Percentiles rank a stretch among this genome's conserved stretches.
These are phyloP conservation scores for Phytophthora capsici DNA, from an alignment of 352 stramenopile genomes.

Conservation along the genomic window DNA sequence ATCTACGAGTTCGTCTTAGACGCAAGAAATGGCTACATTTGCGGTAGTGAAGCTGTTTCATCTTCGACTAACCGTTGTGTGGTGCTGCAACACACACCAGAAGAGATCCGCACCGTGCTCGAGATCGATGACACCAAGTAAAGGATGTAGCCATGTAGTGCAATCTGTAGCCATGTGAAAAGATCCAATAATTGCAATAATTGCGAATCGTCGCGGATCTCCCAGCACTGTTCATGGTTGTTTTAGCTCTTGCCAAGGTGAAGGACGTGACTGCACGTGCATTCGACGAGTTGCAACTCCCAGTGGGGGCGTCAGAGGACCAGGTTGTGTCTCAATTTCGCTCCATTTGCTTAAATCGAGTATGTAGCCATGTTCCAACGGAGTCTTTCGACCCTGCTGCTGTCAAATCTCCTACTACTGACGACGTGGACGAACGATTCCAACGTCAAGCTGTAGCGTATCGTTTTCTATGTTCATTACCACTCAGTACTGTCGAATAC, in stretches of 20 bases:
- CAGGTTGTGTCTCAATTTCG: slow-evolving; percentile 61
- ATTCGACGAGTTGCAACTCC: slow-evolving; percentile 65
- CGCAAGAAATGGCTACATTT: slow-evolving; percentile 46
- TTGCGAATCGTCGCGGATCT: background rate
- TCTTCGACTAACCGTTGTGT: slow-evolving; percentile 29
- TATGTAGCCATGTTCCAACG: slow-evolving; percentile 24
- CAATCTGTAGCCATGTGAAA: slow-evolving; percentile 2
- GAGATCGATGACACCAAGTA: slow-evolving; percentile 58
- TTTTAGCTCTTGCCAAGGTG: slow-evolving; percentile 26
- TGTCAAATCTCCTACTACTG: slow-evolving; percentile 6
- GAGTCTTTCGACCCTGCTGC: slow-evolving; percentile 9
- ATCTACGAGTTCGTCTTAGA: slow-evolving; percentile 71
- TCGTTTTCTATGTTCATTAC: slow-evolving; percentile 65
- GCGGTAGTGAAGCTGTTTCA: slow-evolving; percentile 21
- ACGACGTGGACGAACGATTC: slow-evolving; percentile 42
- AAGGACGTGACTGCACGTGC: slow-evolving; percentile 50
- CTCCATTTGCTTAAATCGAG: slow-evolving; percentile 49
- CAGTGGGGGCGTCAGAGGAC: slow-evolving; percentile 52
- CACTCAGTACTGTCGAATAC: slow-evolving; percentile 30
- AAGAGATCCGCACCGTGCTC: slow-evolving; percentile 67
- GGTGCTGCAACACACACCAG: slow-evolving; percentile 61
- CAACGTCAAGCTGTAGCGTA: slow-evolving; percentile 71
- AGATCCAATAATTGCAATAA: background rate
- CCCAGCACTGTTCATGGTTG: slow-evolving; percentile 12
- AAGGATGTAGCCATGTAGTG: slow-evolving; percentile 14